Percentiles rank a stretch among this genome's conserved stretches.
Conservation (phyloP, 1,284 basidiomycete genomes). For the Marasmius sp. region DNA sequence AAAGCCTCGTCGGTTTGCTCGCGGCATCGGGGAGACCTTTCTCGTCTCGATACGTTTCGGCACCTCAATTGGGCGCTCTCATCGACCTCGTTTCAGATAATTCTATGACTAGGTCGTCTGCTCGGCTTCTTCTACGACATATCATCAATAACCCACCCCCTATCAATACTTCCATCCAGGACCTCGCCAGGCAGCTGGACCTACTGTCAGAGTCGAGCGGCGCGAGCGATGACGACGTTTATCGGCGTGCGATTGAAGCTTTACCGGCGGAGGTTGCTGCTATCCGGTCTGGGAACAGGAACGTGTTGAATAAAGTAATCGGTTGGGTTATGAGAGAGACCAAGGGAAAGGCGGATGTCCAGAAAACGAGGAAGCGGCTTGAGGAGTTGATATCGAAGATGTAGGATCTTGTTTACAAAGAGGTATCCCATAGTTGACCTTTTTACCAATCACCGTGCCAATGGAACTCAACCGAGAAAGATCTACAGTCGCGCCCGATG, state of each 20-base stretch:
- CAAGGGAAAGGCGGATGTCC: constrained; percentile 76
- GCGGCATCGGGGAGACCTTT: constrained; percentile 62
- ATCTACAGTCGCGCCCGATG: too few relatives aligned
- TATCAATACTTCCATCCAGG: constrained; percentile 28
- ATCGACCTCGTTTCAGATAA: constrained; percentile 73
- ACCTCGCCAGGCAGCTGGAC: constrained; percentile 50
- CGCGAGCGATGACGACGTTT: constrained; percentile 47
- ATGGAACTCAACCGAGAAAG: too few relatives aligned
- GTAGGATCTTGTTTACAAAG: background rate
- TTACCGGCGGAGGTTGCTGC: constrained; percentile 74
- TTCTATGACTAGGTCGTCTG: constrained; percentile 57
- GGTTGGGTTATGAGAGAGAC: constrained; percentile 89
- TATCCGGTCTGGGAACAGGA: constrained; percentile 71
- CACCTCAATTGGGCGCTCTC: constrained; percentile 71
- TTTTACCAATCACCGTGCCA: too few relatives aligned
- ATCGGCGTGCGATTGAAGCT: constrained; percentile 61
- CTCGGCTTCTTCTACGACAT: constrained; percentile 66
- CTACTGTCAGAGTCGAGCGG: constrained; percentile 37
- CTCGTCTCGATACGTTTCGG: constrained; percentile 50
- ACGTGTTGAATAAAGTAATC: constrained; percentile 86
- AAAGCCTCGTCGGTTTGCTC: constrained; percentile 82
- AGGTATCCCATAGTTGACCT: too few relatives aligned
- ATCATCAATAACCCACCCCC: constrained; percentile 52
- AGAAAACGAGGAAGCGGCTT: constrained; percentile 43
- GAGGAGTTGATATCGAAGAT: constrained; percentile 38